phyloP scores from a whole-genome alignment of 108 stramenopile genomes.

The Nitzschia sp. region DNA sequence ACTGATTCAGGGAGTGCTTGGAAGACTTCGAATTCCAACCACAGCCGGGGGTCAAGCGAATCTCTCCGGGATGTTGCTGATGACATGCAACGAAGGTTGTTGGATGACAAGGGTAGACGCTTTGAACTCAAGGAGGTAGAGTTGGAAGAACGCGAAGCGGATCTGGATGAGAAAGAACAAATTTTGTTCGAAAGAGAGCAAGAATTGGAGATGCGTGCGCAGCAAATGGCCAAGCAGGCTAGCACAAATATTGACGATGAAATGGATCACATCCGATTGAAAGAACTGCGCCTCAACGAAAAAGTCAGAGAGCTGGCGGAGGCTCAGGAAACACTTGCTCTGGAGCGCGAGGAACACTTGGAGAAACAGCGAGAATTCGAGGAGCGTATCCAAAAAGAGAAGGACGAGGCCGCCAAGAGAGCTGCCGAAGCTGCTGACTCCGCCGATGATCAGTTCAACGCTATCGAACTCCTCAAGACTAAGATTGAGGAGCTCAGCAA shows the following conservation, averaged over 20 bases:
- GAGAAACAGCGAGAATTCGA: background rate
- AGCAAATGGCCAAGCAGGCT: conserved; percentile 3
- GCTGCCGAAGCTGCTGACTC: background rate
- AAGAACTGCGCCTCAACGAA: conserved; percentile 22
- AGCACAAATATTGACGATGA: background rate
- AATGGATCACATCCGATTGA: conserved; percentile 14
- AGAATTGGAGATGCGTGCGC: conserved; percentile 13
- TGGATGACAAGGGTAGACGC: conserved; percentile 10
- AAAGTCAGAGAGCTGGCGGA: conserved; percentile 17
- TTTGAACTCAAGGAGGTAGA: conserved; percentile 14
- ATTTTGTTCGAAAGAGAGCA: conserved; percentile 16
- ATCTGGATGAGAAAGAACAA: conserved; percentile 22
- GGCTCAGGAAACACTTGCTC: conserved; percentile 4
- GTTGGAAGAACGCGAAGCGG: conserved; percentile 15
- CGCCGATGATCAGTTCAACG: background rate
- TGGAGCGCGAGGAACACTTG: background rate
- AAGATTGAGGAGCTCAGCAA: conserved; percentile 7
- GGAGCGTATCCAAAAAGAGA: background rate
- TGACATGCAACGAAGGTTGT: conserved; percentile 14
- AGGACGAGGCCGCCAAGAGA: background rate
- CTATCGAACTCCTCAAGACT: background rate
- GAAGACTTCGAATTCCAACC: background rate
- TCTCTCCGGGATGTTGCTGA: conserved; percentile 9
- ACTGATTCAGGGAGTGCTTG: background rate
- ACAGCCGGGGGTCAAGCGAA: background rate